Evolutionary conservation across 805 yeast genomes (phyloP).

Genomic region (Priceomyces castillae): DNA sequence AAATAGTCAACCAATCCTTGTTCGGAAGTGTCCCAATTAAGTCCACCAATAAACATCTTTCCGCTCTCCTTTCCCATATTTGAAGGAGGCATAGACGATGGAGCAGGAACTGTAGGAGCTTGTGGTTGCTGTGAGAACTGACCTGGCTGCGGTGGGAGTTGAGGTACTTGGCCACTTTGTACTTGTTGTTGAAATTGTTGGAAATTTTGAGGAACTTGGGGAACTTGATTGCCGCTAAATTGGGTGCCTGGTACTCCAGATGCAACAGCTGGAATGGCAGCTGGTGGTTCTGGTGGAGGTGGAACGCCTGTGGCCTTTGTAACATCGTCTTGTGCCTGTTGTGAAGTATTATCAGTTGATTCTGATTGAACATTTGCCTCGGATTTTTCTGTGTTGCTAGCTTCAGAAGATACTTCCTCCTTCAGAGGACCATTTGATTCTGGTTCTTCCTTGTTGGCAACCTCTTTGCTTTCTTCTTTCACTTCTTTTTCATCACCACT

Average conservation of each 20-base stretch:
- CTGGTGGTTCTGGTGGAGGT: constrained; percentile 5
- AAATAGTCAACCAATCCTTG: constrained; percentile 81
- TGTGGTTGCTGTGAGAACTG: constrained; percentile 11
- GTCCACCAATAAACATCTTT: constrained; percentile 94
- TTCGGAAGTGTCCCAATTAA: constrained; percentile 97
- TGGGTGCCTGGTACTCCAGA: neutral
- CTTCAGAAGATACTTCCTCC: neutral
- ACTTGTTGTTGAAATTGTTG: constrained; percentile 8
- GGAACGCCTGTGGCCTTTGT: constrained; percentile 4
- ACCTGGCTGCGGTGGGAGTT: constrained; percentile 5
- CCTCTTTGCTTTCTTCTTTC: constrained; percentile 1
- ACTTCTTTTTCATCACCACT: constrained; percentile 7
- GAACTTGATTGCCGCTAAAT: too few relatives aligned
- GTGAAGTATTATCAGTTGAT: constrained; percentile 14
- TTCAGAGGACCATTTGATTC: neutral
- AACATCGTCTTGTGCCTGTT: constrained; percentile 1
- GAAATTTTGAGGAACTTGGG: constrained; percentile 10
- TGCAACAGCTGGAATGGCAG: neutral
- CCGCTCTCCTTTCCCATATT: constrained; percentile 61
- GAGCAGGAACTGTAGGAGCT: constrained; percentile 14
- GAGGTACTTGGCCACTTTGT: constrained; percentile 3
- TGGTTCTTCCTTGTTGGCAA: neutral
- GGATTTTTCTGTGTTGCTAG: constrained; percentile 7
- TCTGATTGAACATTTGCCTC: constrained; percentile 11
- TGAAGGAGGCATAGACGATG: constrained; percentile 22